Base-by-base conservation (phyloP, 73 alveolate species). In the Breviolum minutum region DNA sequence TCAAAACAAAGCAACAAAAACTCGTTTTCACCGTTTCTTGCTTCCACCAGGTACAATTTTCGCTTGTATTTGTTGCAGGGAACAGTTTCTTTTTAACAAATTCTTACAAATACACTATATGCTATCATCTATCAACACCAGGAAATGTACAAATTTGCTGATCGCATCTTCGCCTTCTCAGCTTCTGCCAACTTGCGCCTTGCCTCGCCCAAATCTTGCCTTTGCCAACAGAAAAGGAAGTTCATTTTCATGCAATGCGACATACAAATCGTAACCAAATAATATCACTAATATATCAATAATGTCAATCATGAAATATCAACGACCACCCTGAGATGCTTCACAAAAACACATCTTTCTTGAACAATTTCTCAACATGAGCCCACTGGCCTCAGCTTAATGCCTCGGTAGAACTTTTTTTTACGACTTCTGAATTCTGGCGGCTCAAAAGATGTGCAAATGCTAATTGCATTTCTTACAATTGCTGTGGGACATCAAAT, bases 171-270 rank as follows among this genome's bases (percentile, higher is more conserved):
- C 17, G 84, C 98, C 98, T 92, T 92, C 68, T 92, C 98, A 8
- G 89, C 90, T 68, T 92, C 98, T 20, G 84, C 98, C 68, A 60
- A 22, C 69, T 80, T 80, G 40, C 98, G 90, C 69, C 61, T 92
- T 30, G 98, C 79, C 30, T 92, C 98, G 22, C 98, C 98, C 80
- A 92, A 60, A 20, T 92, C 98, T 66, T 92, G 98, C 98, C 98
- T 92, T 40, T 12, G 27, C 26, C 60, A 5, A 20, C 26, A 12
- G n/a, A 61, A 68, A 24, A n/a, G 27, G 71, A 40, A 40, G 54
- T 40, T 40, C 54, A 40, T 40, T 40, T 40, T 40, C 54, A 40
- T 40, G 54, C 54, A 40, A 40, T 40, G 54, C 54, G n/a, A 40
- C 54, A 40, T 40, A 40, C 54, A 3, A 40, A 40, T 40, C 54